Evolutionary conservation across 768 basidiomycete genomes (phyloP), one percentile per base, ranked within the genome.

Genomic region (Leucocoprinus birnbaumii): DNA sequence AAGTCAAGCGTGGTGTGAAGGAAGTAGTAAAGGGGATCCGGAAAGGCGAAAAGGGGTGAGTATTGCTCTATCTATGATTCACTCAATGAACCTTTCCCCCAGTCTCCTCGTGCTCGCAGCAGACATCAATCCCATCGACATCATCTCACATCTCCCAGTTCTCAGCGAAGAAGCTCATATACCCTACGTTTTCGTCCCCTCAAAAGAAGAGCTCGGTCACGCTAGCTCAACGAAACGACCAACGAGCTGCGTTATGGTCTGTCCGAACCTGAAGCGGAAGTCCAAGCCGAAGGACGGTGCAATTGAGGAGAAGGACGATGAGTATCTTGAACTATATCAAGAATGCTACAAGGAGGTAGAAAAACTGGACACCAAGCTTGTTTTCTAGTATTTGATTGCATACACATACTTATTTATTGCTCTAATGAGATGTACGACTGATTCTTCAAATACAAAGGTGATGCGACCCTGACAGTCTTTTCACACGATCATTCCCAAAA

Each of bases 111-210:
- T 99, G 55, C 84, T 99, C 56, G 97, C 97, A 3, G 94, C 89
- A 37, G 96, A 98, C 71, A 98, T 98, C 68, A 96, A 91, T 58
- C 97, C 97, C 10, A 89, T 98, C 64, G 97, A 99, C 74, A 97
- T 99, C 62, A 94, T 98, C 64, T 95, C 95, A 31, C 97, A 98
- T 73, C 78, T 99, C 48, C 97, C 97, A 4, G 77, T 98, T 9
- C 77, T 99, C 66, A 88, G 91, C 45, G 97, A 99, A 75, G 97
- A 99, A 68, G 89, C 93, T 9, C 78, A 85, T 35, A 87, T 94
- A 68, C 94, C 94, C 0, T 96, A 94, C 65, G 79, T 94, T 47
- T 95, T 93, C 66, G 89, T 95, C 13, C 65, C 87, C 2, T 94
- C 91, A 3, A 97, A 96, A 67, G 97, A 98, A 71, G 94, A 96